These are phyloP conservation scores for Talaromyces islandicus DNA, from an alignment of 2,329 filamentous ascomycete genomes.

Conservation along the genomic window DNA sequence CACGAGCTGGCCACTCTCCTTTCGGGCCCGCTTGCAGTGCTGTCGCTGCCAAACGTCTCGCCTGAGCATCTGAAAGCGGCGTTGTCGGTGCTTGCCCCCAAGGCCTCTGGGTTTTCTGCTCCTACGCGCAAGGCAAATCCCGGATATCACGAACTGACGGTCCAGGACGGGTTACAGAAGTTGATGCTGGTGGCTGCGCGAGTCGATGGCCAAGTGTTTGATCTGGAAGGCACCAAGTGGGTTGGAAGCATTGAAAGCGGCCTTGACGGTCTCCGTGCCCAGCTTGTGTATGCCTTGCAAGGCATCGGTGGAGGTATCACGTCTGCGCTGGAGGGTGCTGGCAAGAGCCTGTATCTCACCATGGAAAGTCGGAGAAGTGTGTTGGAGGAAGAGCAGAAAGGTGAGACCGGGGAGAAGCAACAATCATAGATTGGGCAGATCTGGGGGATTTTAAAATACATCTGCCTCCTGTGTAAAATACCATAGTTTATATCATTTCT, in stretches of 20 bases:
- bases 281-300: constrained; percentile 77
- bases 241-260: constrained; percentile 74
- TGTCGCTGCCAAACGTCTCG: constrained; percentile 76
- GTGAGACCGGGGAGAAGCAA: constrained; percentile 28
- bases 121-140: constrained; percentile 71
- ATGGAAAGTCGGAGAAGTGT: constrained; percentile 75
- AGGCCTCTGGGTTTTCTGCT: constrained; percentile 65
- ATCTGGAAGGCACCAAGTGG: constrained; percentile 65
- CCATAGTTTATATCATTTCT: neutral
- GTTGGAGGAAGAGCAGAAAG: constrained; percentile 65
- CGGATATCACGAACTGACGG: constrained; percentile 70
- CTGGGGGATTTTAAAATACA: constrained; percentile 4
- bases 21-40: constrained; percentile 70
- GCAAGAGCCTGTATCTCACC: constrained; percentile 79
- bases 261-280: constrained; percentile 70
- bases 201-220: constrained; percentile 79
- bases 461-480: constrained; percentile 5
- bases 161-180: constrained; percentile 80
- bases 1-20: constrained; percentile 69
- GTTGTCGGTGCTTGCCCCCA: constrained; percentile 70
- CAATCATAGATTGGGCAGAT: constrained; percentile 15
- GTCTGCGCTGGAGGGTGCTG: constrained; percentile 69
- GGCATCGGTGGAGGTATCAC: constrained; percentile 72
- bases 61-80: constrained; percentile 78
- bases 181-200: constrained; percentile 79